Evolutionary conservation across 2,329 filamentous ascomycete species (phyloP), one percentile per base, ranked within the genome.

Genomic region (Colletotrichum lentis): DNA sequence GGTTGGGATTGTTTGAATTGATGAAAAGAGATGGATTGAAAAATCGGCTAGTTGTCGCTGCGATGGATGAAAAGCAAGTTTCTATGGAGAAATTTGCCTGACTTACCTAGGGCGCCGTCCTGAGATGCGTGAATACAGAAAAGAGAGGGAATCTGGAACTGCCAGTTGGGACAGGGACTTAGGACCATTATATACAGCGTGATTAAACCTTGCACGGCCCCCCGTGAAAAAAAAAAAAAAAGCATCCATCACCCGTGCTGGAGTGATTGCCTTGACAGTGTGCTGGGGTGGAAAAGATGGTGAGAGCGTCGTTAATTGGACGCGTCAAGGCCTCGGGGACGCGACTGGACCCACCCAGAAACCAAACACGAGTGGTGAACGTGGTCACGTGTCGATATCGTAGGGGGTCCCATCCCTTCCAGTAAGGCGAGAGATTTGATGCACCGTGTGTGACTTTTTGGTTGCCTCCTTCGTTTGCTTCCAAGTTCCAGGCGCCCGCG

Each of bases 91-190:
- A 41, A 20, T 31, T 5, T 20, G 53, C 31, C 43, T 70, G 72
- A 77, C 77, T 73, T 79, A 78, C 77, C 76, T 77, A 70, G 74
- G 74, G 76, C 72, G 72, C 70, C 70, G 72, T 72, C 62, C 65
- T 62, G 50, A 61, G 43, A 61, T 53, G 69, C 52, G 57, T 47
- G 56, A 66, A 55, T 39, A 67, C 20, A 46, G 37, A 49, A n/a
- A 12, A 27, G 41, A 47, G 49, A 55, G 60, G 37, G 43, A 55
- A 52, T n/a, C 37, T 22, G 59, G 70, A 67, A 70, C 71, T 62
- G 57, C 63, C 69, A 62, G 70, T 43, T 24, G 39, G 65, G 52
- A 71, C 44, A 65, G 64, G 69, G 69, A 39, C 43, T 39, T n/a
- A 37, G 31, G 54, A 50, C 53, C 22, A 67, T 60, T 69, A 70